These are phyloP conservation scores for Talaromyces verruculosus DNA, from an alignment of 2,329 filamentous ascomycete genomes.

Conservation along the genomic window DNA sequence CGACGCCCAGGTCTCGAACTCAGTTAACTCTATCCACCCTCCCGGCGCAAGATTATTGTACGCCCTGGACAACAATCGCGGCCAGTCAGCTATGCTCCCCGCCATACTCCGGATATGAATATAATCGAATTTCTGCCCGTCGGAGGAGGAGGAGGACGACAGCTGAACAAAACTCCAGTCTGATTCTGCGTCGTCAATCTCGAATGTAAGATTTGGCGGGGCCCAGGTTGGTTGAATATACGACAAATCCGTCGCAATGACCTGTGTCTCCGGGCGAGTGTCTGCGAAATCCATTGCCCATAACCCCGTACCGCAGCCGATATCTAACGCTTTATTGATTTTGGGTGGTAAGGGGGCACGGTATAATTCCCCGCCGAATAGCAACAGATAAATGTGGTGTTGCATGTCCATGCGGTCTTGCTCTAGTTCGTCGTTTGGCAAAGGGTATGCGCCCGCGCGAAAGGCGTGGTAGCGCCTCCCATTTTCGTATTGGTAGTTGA, in stretches of 20 bases:
- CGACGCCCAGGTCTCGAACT: conserved; percentile 33
- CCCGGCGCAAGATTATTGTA: conserved; percentile 31
- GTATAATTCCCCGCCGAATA: conserved; percentile 21
- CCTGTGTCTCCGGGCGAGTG: conserved; percentile 14
- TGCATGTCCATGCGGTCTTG: conserved; percentile 28
- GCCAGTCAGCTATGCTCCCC: conserved; percentile 33
- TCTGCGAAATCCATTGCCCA: conserved; percentile 25
- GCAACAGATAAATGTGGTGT: conserved; percentile 22
- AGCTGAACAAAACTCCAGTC: conserved; percentile 29
- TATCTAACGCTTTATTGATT: conserved; percentile 15
- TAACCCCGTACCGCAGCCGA: conserved; percentile 22
- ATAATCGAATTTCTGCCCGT: conserved; percentile 27
- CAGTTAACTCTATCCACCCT: conserved; percentile 33
- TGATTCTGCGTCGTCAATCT: conserved; percentile 30
- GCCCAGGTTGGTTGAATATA: conserved; percentile 25
- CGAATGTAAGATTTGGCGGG: conserved; percentile 21
- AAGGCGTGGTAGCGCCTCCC: conserved; percentile 27
- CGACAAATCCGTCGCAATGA: conserved; percentile 27
- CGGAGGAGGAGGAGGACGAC: not conserved
- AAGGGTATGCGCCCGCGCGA: conserved; percentile 24
- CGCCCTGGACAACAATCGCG: conserved; percentile 27
- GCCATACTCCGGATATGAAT: conserved; percentile 33
- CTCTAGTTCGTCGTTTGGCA: conserved; percentile 30
- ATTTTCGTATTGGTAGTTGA: conserved; percentile 23
- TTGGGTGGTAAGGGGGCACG: conserved; percentile 17